Percentiles rank a stretch among this genome's conserved stretches.
Evolutionary conservation across 306 rosid genomes (phyloP).

Genomic region (Vachellia pachyceras): DNA sequence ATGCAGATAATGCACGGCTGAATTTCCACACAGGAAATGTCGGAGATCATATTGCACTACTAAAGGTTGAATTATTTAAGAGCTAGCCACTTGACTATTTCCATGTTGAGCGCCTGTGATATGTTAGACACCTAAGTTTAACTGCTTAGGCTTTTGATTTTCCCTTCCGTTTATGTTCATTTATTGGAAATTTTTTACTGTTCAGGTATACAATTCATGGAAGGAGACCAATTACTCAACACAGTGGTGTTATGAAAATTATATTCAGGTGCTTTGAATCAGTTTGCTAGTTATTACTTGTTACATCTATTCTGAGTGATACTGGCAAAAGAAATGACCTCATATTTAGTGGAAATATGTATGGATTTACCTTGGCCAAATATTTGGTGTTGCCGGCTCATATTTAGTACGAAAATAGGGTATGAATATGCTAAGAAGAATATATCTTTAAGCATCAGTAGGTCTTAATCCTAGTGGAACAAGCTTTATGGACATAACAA

Average conservation of each 20-base stretch:
- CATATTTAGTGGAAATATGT: background rate
- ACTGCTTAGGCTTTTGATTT: slow-evolving; percentile 2
- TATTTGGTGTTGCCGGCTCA: background rate
- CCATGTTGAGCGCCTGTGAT: slow-evolving; percentile 23
- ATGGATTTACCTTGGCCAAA: slow-evolving; percentile 10
- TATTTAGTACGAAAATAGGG: background rate
- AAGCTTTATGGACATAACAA: background rate
- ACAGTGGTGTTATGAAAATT: slow-evolving; percentile 96
- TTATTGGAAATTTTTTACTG: background rate
- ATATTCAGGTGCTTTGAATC: slow-evolving; percentile 70
- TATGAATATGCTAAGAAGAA: background rate
- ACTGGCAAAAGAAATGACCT: too few relatives aligned
- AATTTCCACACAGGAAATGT: slow-evolving; percentile 92
- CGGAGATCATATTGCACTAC: slow-evolving; percentile 90
- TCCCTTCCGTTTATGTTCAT: slow-evolving; percentile 16
- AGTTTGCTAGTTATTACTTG: slow-evolving; percentile 20
- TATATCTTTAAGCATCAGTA: background rate
- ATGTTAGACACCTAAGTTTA: background rate
- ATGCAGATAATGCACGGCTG: slow-evolving; percentile 91
- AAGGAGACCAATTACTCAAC: slow-evolving; percentile 95
- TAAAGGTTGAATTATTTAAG: slow-evolving; percentile 59
- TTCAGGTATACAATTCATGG: slow-evolving; percentile 93
- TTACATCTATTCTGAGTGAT: background rate
- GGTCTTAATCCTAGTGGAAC: slow-evolving; percentile 14
- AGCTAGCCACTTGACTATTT: slow-evolving; percentile 24